Base-by-base conservation (phyloP, 2,329 filamentous ascomycete genomes). In the Stagonosporopsis tanaceti region DNA sequence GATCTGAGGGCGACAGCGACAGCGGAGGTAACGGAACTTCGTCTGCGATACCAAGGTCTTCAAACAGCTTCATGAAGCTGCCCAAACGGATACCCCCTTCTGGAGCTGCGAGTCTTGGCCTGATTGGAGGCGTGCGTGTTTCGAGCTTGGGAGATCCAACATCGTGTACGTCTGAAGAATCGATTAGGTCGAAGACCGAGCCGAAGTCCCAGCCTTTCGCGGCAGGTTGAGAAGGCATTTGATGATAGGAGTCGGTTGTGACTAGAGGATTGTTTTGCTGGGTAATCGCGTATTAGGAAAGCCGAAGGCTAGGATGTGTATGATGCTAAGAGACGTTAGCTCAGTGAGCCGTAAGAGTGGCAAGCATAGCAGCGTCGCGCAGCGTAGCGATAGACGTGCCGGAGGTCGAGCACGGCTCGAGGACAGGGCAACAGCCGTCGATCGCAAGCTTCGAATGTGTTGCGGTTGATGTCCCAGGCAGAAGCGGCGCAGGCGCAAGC, bases 51-150 rank as follows among this genome's bases (percentile, higher is more conserved):
- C 79, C 80, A 20, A 82, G 64, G 35, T 74, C 75, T 50, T 79
- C 70, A 67, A 78, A 83, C n/a, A 83, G 65, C 63, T 77, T 80
- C 41, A 64, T 66, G 61, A 83, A 82, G 60, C 80, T 76, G n/a
- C 81, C 81, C 17, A 83, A 63, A 11, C 67, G 65, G 47, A 67
- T 57, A 6, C 61, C 62, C 8, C 62, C 62, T 47, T 61, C 51
- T 14, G 53, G 56, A 42, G 50, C 41, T 37, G 50, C 53, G 44
- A 52, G 48, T 34, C 50, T 45, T 17, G 58, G 41, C 42, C 42
- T 39, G 37, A 46, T 32, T 8, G 44, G 32, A 15, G 42, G 58
- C 35, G 46, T 46, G 35, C 48, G 61, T 47, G 57, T 52, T 35
- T 57, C 35, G 32, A 67, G 60, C 45, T 59, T 54, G 8, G 69